Base-by-base conservation (phyloP, 2,329 filamentous ascomycete species). In the Leptosphaerulina australis region DNA sequence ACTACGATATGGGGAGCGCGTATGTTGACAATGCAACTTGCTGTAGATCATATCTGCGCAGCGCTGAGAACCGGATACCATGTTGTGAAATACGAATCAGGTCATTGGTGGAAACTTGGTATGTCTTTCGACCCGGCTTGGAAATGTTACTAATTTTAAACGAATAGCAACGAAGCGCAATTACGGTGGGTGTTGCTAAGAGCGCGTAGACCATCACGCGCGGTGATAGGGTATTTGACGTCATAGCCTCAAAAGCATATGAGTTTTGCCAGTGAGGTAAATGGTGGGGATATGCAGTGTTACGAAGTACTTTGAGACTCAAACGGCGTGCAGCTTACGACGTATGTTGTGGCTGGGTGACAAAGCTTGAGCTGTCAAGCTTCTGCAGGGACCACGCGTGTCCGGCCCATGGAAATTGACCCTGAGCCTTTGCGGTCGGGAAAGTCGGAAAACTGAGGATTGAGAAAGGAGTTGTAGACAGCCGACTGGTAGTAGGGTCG, bases 341-440 rank as follows among this genome's bases (percentile, higher is more conserved):
- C 24, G 21, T 29, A 30, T 34, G 30, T 30, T 30, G 18, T 26
- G 24, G 17, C 25, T 31, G 38, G 12, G 2, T 37, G 4, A 12
- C 8, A 17, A 40, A 33, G 37, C 41, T 47, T 52, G 38, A 33
- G 15, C 9, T 11, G 2, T 38, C 21, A 37, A 38, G 26, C 31
- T 50, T 50, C 30, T 44, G 46, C 39, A 44, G 33, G 33, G 26
- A 17, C 21, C 22, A 34, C 28, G 28, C 15, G 18, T n/a, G 17
- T n/a, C 26, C 18, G 18, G 17, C 14, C 17, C 24, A 7, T 41
- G 30, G 14, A 4, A 29, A 8, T 20, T 20, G 29, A 21, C 14
- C 15, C 4, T 15, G n/a, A 14, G 25, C 10, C n/a, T 9, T 29
- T 37, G 31, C 8, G 10, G 10, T 38, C 34, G 44, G 35, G 21